Evolutionary conservation across 495 filamentous ascomycete genomes (phyloP).

Genomic region (Trichodelitschia bisporula): DNA sequence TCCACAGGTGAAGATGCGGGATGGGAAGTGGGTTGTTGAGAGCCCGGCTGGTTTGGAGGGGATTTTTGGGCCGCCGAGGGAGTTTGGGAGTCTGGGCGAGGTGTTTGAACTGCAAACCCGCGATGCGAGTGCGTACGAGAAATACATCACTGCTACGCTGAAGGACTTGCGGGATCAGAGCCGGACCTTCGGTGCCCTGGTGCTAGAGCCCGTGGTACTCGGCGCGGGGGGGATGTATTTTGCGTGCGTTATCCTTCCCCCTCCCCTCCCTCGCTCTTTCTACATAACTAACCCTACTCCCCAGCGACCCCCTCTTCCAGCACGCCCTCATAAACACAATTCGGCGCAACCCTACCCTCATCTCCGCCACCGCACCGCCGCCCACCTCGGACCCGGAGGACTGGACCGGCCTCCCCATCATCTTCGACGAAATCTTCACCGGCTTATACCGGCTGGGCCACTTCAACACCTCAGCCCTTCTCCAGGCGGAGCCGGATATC

Average conservation of each 20-base stretch:
- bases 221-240: constrained; percentile 61
- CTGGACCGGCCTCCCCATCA: constrained; percentile 49
- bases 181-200: constrained; percentile 42
- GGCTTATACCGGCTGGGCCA: constrained; percentile 56
- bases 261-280: background rate
- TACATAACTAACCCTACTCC: constrained; percentile 7
- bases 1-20: constrained; percentile 35
- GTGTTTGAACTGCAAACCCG: constrained; percentile 36
- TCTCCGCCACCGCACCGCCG: constrained; percentile 10
- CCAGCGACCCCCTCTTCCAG: constrained; percentile 56
- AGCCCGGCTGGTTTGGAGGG: constrained; percentile 22
- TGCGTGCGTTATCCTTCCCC: constrained; percentile 26
- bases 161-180: constrained; percentile 25
- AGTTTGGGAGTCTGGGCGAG: constrained; percentile 25
- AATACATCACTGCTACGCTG: constrained; percentile 29
- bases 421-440: constrained; percentile 67
- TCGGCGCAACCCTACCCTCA: constrained; percentile 27
- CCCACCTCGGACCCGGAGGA: constrained; percentile 3
- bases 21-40: constrained; percentile 36
- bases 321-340: constrained; percentile 34
- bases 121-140: constrained; percentile 24
- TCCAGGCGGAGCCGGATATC: constrained; percentile 40
- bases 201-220: constrained; percentile 51
- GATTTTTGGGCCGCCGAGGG: constrained; percentile 20
- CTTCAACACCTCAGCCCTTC: constrained; percentile 35